Evolutionary conservation across 805 yeast species (phyloP).

Genomic region (Nakazawaea ambrosiae): DNA sequence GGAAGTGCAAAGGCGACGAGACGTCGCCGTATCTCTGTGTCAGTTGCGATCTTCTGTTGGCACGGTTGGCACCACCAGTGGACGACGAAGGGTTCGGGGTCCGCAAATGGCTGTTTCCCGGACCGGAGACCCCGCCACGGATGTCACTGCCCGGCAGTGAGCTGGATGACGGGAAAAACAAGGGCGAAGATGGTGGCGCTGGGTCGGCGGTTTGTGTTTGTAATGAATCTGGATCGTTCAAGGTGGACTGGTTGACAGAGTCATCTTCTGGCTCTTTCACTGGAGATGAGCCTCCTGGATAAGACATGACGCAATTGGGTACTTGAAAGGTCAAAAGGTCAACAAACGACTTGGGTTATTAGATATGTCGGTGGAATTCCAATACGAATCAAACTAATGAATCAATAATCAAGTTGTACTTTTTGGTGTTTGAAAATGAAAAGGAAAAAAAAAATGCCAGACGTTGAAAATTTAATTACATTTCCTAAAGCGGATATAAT

Average conservation of each 20-base stretch:
- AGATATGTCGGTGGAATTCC: too few relatives aligned
- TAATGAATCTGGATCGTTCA: constrained; percentile 31
- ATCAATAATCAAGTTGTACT: too few relatives aligned
- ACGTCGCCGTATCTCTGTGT: constrained; percentile 23
- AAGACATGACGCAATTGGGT: constrained; percentile 17
- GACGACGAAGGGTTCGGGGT: constrained; percentile 21
- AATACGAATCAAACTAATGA: too few relatives aligned
- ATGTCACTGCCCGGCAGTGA: constrained; percentile 14
- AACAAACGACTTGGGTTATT: too few relatives aligned
- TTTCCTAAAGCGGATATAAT: too few relatives aligned
- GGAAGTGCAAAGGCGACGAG: constrained; percentile 46
- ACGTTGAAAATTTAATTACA: too few relatives aligned
- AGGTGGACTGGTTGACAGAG: constrained; percentile 13
- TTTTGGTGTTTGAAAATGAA: neutral
- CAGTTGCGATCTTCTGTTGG: constrained; percentile 20
- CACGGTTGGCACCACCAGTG: constrained; percentile 15
- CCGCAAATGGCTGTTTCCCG: neutral
- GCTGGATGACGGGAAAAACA: constrained; percentile 44
- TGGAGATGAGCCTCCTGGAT: constrained; percentile 22
- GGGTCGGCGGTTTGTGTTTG: constrained; percentile 25
- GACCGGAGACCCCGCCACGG: neutral
- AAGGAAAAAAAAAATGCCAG: too few relatives aligned
- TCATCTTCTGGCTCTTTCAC: constrained; percentile 9
- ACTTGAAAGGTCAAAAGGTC: too few relatives aligned
- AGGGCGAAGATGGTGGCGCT: constrained; percentile 49